Conservation (phyloP, 2,329 filamentous ascomycete species). For the Colletotrichum tanaceti region DNA sequence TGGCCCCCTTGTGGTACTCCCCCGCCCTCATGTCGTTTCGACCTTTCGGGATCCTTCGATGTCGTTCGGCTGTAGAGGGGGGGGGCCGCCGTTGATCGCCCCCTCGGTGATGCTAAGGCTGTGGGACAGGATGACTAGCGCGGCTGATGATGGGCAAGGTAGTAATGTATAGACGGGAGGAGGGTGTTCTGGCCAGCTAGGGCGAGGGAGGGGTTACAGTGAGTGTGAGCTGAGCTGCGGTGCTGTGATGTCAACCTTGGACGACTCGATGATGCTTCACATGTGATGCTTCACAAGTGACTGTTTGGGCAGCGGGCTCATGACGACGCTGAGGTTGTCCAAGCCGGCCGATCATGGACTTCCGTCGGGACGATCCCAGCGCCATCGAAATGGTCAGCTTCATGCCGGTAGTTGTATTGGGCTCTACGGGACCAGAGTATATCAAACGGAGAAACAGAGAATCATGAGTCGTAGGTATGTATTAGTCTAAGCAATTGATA, state of each 20-base stretch:
- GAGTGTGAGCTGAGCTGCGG: constrained; percentile 5
- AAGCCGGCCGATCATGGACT: background rate
- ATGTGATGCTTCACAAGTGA: constrained; percentile 4
- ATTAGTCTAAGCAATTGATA: too few relatives aligned
- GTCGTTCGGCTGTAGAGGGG: background rate
- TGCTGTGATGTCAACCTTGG: constrained; percentile 11
- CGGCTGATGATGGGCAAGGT: background rate
- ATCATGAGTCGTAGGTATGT: too few relatives aligned
- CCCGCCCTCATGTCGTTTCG: background rate
- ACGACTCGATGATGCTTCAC: constrained; percentile 11
- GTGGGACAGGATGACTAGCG: background rate
- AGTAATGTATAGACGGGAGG: background rate
- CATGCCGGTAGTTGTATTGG: background rate
- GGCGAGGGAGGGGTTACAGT: background rate
- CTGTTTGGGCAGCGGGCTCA: too few relatives aligned
- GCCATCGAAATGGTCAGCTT: background rate
- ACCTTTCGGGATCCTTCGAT: background rate
- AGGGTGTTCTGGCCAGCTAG: background rate
- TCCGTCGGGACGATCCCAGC: background rate
- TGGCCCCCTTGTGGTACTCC: background rate
- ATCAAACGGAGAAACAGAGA: background rate
- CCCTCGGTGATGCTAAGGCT: constrained; percentile 4
- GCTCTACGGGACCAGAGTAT: background rate
- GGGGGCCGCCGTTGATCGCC: constrained; percentile 11
- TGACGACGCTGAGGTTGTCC: background rate